phyloP scores from a whole-genome alignment of 352 stramenopile genomes.

The Phytophthora uliginosa region DNA sequence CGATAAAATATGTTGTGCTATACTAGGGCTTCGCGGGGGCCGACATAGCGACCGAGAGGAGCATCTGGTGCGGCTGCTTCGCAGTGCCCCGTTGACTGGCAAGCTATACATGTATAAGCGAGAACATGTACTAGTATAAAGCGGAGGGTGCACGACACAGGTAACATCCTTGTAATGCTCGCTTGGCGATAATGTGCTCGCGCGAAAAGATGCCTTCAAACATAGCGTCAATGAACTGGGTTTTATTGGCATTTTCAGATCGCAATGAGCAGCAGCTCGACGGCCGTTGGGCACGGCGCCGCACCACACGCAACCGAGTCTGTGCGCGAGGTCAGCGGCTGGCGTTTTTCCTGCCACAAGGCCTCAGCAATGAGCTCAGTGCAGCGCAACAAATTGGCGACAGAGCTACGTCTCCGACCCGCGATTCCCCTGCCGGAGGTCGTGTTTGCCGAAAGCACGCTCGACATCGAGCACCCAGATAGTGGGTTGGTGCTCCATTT shows the following conservation, averaged over 20 bases:
- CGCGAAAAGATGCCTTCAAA: too few species aligned
- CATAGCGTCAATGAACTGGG: too few species aligned
- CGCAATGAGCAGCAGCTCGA: constrained; percentile 11
- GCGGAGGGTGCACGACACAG: too few species aligned
- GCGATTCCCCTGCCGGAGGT: constrained; percentile 66
- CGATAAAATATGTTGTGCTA: too few species aligned
- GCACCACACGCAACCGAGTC: constrained; percentile 15
- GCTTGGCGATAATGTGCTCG: too few species aligned
- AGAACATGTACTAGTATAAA: too few species aligned
- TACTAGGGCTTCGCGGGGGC: too few species aligned
- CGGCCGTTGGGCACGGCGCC: not conserved
- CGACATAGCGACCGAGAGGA: too few species aligned
- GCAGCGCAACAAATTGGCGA: constrained; percentile 41
- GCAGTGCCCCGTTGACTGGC: too few species aligned
- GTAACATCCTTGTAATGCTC: too few species aligned
- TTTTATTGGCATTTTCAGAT: constrained; percentile 3
- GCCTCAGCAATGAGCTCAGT: constrained; percentile 54
- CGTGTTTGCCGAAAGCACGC: constrained; percentile 54
- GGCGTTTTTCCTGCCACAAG: constrained; percentile 51
- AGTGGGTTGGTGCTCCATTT: constrained; percentile 53
- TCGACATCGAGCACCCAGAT: constrained; percentile 41
- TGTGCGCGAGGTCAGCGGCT: constrained; percentile 44
- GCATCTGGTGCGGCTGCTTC: too few species aligned
- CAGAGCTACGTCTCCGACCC: constrained; percentile 37
- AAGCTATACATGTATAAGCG: too few species aligned